phyloP scores from a whole-genome alignment of 1,284 basidiomycete genomes.

The Anthracocystis setariae region DNA sequence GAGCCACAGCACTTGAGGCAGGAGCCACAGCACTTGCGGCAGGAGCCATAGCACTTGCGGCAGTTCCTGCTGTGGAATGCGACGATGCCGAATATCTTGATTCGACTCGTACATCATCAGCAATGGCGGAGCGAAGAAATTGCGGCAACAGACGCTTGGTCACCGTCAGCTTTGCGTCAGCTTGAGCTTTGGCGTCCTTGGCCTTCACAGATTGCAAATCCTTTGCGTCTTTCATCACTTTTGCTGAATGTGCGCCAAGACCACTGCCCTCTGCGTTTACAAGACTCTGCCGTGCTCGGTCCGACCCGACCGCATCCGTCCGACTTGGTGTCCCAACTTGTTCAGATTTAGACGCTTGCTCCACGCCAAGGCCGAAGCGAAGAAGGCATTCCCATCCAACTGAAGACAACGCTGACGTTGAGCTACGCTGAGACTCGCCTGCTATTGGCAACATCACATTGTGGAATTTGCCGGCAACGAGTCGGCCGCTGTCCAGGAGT shows the following conservation, averaged over 20 bases:
- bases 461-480: background rate
- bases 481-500: conserved; percentile 11
- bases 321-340: background rate
- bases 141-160: conserved; percentile 29
- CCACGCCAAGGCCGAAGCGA: conserved; percentile 21
- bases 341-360: background rate
- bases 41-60: no score
- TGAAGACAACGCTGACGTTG: conserved; percentile 3
- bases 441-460: background rate
- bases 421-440: background rate
- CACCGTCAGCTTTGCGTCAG: conserved; percentile 24
- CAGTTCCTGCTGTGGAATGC: no score
- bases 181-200: conserved; percentile 10
- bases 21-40: no score
- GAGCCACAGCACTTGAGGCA: background rate
- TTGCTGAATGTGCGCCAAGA: background rate
- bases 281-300: background rate
- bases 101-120: background rate
- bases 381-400: conserved; percentile 33
- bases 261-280: no score
- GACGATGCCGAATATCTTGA: no score
- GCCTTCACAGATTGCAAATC: background rate
- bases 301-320: background rate
- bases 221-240: background rate
- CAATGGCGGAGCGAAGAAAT: conserved; percentile 19